Evolutionary conservation across 345 rosid genomes (phyloP).

Genomic region (Pseudoturritis turrita): DNA sequence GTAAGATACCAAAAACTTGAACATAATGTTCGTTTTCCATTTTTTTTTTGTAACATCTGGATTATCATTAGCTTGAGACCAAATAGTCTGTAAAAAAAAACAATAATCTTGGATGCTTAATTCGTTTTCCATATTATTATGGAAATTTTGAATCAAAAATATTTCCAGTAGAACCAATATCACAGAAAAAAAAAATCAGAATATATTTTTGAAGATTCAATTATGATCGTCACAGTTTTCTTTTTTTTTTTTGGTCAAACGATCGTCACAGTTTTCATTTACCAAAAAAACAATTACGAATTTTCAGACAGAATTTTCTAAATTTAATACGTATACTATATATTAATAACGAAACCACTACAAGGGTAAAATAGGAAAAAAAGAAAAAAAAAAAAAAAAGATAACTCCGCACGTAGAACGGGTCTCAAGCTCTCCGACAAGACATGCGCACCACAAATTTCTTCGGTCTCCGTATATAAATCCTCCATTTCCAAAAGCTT

Average conservation of each 20-base stretch:
- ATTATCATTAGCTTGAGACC: too few relatives aligned
- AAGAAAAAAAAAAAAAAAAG: neutral
- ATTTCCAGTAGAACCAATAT: too few relatives aligned
- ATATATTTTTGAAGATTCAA: neutral
- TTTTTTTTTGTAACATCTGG: too few relatives aligned
- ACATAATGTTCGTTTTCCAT: neutral
- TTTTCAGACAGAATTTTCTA: too few relatives aligned
- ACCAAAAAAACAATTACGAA: neutral
- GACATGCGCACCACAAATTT: conserved; percentile 30
- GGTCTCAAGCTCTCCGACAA: conserved; percentile 35
- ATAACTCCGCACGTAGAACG: conserved; percentile 25
- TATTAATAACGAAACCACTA: neutral
- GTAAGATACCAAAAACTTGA: neutral
- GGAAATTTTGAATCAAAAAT: neutral
- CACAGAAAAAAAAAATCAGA: neutral
- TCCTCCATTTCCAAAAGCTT: conserved; percentile 1
- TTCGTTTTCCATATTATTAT: neutral
- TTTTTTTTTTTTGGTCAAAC: too few relatives aligned
- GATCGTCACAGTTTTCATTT: neutral
- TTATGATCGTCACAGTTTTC: neutral
- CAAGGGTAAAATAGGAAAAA: neutral
- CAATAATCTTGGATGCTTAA: too few relatives aligned
- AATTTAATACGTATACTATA: too few relatives aligned
- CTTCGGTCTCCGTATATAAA: conserved; percentile 16
- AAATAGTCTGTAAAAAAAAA: too few relatives aligned